phyloP scores from a whole-genome alignment of 2,329 filamentous ascomycete genomes.

The Ascochyta rabiei region DNA sequence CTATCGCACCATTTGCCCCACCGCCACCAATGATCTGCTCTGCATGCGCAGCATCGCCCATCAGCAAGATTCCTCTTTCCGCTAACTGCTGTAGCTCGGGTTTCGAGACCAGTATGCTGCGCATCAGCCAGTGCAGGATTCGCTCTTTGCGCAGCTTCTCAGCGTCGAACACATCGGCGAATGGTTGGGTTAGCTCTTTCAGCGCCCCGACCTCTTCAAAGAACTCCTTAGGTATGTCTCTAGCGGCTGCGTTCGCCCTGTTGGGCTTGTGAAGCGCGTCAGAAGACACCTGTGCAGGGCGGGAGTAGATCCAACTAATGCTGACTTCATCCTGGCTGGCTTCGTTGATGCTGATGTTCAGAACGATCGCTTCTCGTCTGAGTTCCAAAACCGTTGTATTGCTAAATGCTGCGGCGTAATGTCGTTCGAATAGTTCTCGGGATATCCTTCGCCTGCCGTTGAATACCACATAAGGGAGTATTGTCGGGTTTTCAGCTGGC shows the following conservation, averaged over 20 bases:
- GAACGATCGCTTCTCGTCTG: conserved; percentile 23
- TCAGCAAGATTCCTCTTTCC: conserved; percentile 6
- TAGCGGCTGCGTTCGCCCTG: conserved; percentile 38
- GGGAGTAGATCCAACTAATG: conserved; percentile 51
- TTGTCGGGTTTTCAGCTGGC: conserved; percentile 29
- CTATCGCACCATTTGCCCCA: conserved; percentile 50
- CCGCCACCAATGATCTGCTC: conserved; percentile 50
- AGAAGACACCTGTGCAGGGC: conserved; percentile 29
- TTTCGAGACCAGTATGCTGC: conserved; percentile 30
- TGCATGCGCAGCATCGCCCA: conserved; percentile 51
- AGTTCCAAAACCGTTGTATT: conserved; percentile 32
- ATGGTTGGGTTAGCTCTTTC: conserved; percentile 35
- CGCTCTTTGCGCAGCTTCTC: conserved; percentile 42
- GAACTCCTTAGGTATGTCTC: conserved; percentile 44
- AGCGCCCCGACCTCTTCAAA: conserved; percentile 42
- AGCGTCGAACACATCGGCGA: conserved; percentile 41
- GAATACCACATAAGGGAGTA: conserved; percentile 49
- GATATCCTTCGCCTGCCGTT: conserved; percentile 29
- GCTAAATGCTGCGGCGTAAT: conserved; percentile 22
- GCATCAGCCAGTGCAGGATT: conserved; percentile 52
- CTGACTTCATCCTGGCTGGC: conserved; percentile 30
- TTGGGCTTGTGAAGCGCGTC: conserved; percentile 47
- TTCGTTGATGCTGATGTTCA: conserved; percentile 44
- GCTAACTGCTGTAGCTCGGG: conserved; percentile 28
- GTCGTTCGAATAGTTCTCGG: conserved; percentile 28